These are phyloP conservation scores for Chlamydomonas asymmetrica DNA, from an alignment of 139 green algal genomes.

Conservation along the genomic window DNA sequence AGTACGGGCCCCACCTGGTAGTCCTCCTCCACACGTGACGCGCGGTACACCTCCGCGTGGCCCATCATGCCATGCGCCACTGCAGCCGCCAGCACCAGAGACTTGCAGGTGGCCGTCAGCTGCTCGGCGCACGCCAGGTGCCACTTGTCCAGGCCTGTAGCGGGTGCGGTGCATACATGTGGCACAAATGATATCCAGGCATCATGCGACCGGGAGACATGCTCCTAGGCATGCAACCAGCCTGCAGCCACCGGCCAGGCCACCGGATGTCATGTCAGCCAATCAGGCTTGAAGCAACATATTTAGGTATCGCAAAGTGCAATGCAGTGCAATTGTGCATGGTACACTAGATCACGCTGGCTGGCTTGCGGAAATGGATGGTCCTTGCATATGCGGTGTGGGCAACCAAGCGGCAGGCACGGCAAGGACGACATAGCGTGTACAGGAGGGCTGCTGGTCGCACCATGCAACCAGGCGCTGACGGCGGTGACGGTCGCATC, in stretches of 20 bases:
- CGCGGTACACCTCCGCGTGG: conserved; percentile 52
- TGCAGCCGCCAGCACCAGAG: conserved; percentile 81
- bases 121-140: conserved; percentile 76
- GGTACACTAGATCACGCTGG: too few relatives aligned
- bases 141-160: conserved; percentile 70
- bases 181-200: neutral
- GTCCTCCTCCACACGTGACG: conserved; percentile 80
- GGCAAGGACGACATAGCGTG: neutral
- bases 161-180: neutral
- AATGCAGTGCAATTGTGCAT: too few relatives aligned
- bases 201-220: too few relatives aligned
- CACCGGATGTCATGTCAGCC: too few relatives aligned
- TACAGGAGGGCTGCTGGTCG: neutral
- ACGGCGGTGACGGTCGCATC: conserved; percentile 39
- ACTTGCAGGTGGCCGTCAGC: conserved; percentile 75
- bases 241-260: too few relatives aligned
- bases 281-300: too few relatives aligned
- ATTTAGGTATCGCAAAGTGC: too few relatives aligned
- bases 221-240: too few relatives aligned
- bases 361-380: too few relatives aligned
- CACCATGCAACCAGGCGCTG: conserved; percentile 49
- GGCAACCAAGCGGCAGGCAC: neutral
- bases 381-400: too few relatives aligned
- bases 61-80: conserved; percentile 61
- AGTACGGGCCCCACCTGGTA: too few relatives aligned